Conservation (phyloP, 306 rosid genomes). For the Fragaria iinumae region DNA sequence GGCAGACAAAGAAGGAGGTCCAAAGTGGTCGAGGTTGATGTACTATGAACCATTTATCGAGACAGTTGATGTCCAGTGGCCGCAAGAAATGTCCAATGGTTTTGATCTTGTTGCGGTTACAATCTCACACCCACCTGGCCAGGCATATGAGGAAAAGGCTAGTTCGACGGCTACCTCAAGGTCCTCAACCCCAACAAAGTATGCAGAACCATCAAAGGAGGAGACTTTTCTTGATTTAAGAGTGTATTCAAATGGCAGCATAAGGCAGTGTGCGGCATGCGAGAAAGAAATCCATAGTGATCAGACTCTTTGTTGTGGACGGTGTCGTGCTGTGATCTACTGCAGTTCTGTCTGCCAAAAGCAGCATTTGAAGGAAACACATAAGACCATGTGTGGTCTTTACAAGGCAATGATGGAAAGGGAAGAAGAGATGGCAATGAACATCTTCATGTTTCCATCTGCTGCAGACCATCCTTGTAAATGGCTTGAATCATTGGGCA, state of each 20-base stretch:
- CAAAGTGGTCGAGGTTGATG: slow-evolving; percentile 45
- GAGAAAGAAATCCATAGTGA: slow-evolving; percentile 35
- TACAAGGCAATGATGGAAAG: slow-evolving; percentile 70
- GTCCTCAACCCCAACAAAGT: slow-evolving; percentile 44
- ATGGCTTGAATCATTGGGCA: slow-evolving; percentile 60
- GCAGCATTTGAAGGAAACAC: slow-evolving; percentile 54
- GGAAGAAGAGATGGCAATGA: slow-evolving; percentile 63
- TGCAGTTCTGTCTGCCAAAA: slow-evolving; percentile 61
- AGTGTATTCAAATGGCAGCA: slow-evolving; percentile 30
- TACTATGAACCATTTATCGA: slow-evolving; percentile 58
- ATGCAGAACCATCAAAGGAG: slow-evolving; percentile 32
- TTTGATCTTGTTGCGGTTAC: slow-evolving; percentile 47
- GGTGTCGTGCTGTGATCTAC: slow-evolving; percentile 49
- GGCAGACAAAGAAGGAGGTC: slow-evolving; percentile 52
- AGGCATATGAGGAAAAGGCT: slow-evolving; percentile 40
- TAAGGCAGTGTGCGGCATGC: slow-evolving; percentile 39
- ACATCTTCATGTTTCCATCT: slow-evolving; percentile 51
- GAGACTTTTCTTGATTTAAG: slow-evolving; percentile 28
- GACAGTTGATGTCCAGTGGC: slow-evolving; percentile 71
- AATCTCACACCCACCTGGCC: slow-evolving; percentile 49
- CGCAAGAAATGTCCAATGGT: slow-evolving; percentile 41
- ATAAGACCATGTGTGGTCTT: slow-evolving; percentile 50
- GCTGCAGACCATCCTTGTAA: slow-evolving; percentile 61
- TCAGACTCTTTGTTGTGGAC: slow-evolving; percentile 39
- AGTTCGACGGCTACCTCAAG: slow-evolving; percentile 30